Evolutionary conservation across 2,329 filamentous ascomycete genomes (phyloP), one percentile per base, ranked within the genome.

Genomic region (Cladosporium sp.): DNA sequence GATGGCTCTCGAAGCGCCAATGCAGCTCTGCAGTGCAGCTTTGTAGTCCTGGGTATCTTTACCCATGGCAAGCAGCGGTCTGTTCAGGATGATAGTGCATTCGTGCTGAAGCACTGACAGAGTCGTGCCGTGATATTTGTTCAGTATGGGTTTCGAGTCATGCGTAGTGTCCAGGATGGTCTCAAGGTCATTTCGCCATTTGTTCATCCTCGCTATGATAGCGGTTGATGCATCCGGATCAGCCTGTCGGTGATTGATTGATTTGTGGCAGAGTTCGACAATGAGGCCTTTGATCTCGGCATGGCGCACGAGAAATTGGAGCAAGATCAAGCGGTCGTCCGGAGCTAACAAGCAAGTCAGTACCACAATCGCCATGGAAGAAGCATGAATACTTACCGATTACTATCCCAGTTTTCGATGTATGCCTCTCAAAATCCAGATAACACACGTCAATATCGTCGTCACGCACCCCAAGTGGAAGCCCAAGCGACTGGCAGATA

Each of bases 381-480:
- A 28, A 28, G 33, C 16, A 28, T 13, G 19, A 44, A 8, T 11
- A 5, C 35, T 16, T 16, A 52, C 49, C 43, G 9, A 52, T 52
- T 3, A 34, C 34, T 19, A 52, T 41, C 11, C 49, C 49, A 34
- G 49, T 34, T 41, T 46, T 46, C 8, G 43, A 40, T 22, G 37
- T 38, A 42, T 81, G 78, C 2, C 62, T 63, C 58, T 81, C 78
- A 2, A 73, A 63, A 0, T 72, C 72, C 0, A 75, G 76, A 52
- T 78, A 78, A 56, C 80, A 82, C 1, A 82, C 79, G 57, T 82
- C 80, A 5, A 82, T 64, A 52, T 82, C 79, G 41, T 81, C 75
- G 55, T 82, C 79, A 46, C 74, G 73, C 9, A 83, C 75, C 16
- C 75, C 74, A 1, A 81, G 65, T 0, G 80, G 80, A 0, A 81